Evolutionary conservation across 495 filamentous ascomycete species (phyloP).

Genomic region (Xylaria cubensis): DNA sequence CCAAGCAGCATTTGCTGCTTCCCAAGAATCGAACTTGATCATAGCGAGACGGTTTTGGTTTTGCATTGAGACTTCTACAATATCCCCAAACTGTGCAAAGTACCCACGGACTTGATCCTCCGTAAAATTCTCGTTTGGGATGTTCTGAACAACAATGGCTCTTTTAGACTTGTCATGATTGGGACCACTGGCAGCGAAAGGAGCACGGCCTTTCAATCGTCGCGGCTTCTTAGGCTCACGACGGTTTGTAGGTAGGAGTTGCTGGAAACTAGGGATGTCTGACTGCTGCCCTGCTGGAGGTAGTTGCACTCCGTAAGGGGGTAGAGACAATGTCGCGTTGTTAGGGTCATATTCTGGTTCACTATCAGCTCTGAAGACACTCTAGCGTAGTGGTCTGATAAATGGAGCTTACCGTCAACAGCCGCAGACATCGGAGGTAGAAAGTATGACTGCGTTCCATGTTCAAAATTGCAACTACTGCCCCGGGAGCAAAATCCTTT

Average conservation of each 20-base stretch:
- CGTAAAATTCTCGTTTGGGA: conserved; percentile 83
- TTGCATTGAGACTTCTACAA: conserved; percentile 76
- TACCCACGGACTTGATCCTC: conserved; percentile 78
- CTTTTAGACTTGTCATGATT: conserved; percentile 76
- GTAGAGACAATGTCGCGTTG: conserved; percentile 58
- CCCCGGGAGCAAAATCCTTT: conserved; percentile 87
- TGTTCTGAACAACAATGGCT: conserved; percentile 89
- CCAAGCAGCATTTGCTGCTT: conserved; percentile 80
- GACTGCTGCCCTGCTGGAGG: conserved; percentile 20
- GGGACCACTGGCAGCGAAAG: conserved; percentile 78
- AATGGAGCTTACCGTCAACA: conserved; percentile 49
- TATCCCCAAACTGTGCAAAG: conserved; percentile 84
- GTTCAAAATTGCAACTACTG: conserved; percentile 79
- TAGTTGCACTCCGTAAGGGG: conserved; percentile 25
- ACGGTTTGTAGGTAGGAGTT: conserved; percentile 34
- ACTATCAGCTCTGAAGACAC: conserved; percentile 26
- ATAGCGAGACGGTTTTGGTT: conserved; percentile 78
- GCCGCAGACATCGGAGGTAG: conserved; percentile 45
- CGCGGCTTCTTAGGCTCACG: conserved; percentile 51
- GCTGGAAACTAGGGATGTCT: conserved; percentile 23
- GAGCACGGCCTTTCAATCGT: conserved; percentile 57
- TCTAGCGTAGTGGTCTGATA: not conserved
- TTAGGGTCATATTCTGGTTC: conserved; percentile 83
- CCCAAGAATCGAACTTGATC: conserved; percentile 78
- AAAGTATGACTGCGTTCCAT: conserved; percentile 66